These are phyloP conservation scores for Capsicum baccatum DNA, from an alignment of 257 asterid genomes.

Conservation along the genomic window DNA sequence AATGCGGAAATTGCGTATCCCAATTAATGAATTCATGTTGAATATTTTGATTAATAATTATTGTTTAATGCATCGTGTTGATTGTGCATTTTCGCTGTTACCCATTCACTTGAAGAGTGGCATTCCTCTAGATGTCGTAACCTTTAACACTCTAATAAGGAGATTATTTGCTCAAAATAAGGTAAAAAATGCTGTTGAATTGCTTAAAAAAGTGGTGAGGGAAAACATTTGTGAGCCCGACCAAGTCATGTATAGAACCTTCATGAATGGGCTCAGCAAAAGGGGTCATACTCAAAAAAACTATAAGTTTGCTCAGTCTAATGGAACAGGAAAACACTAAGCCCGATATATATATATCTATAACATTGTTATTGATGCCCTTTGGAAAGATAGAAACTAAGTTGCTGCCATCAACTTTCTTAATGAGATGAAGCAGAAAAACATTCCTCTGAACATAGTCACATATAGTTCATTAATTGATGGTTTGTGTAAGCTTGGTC, in stretches of 20 bases:
- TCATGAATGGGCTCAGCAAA: constrained; percentile 43
- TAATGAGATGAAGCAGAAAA: constrained; percentile 25
- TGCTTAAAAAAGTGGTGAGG: constrained; percentile 36
- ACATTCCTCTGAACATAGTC: background rate
- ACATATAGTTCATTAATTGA: constrained; percentile 29
- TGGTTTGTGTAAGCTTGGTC: constrained; percentile 6
- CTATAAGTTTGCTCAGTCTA: constrained; percentile 24
- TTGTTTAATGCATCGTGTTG: background rate
- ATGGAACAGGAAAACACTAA: background rate
- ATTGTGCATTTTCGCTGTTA: background rate
- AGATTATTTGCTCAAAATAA: constrained; percentile 34
- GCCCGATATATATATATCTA: background rate
- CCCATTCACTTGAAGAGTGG: constrained; percentile 32
- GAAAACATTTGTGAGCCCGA: constrained; percentile 35
- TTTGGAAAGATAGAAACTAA: constrained; percentile 36
- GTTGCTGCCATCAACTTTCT: constrained; percentile 32
- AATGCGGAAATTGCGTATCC: constrained; percentile 23
- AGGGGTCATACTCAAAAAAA: constrained; percentile 32
- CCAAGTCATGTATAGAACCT: constrained; percentile 13
- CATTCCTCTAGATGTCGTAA: background rate
- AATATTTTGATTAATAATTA: background rate
- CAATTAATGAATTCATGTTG: background rate
- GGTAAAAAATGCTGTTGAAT: constrained; percentile 25
- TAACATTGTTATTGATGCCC: constrained; percentile 27
- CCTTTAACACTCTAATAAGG: constrained; percentile 31